Evolutionary conservation across 2,329 filamentous ascomycete species (phyloP).

Genomic region (Bipolaris sorokiniana): DNA sequence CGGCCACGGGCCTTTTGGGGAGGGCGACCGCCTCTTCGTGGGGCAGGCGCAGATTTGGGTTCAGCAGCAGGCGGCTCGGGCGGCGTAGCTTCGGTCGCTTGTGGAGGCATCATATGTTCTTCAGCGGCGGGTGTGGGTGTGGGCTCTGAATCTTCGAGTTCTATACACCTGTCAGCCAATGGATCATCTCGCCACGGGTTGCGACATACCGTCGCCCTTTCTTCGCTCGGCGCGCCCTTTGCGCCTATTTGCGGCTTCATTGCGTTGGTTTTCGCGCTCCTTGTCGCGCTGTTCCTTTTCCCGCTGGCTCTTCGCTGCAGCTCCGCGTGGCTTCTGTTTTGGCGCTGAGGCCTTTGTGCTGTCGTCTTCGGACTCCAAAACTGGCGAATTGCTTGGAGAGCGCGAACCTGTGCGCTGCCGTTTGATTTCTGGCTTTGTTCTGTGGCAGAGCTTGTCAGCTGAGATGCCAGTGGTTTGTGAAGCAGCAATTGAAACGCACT

Average conservation of each 20-base stretch:
- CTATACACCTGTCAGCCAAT: conserved; percentile 38
- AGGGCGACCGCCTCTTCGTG: conserved; percentile 45
- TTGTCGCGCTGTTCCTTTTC: conserved; percentile 66
- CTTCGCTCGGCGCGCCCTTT: conserved; percentile 83
- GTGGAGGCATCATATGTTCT: conserved; percentile 32
- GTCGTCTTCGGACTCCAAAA: conserved; percentile 77
- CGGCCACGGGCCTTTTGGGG: conserved; percentile 42
- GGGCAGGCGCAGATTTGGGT: conserved; percentile 36
- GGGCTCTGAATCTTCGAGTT: conserved; percentile 36
- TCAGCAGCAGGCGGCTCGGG: conserved; percentile 35
- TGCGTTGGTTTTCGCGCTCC: conserved; percentile 74
- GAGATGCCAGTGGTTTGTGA: conserved; percentile 2
- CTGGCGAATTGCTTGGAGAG: conserved; percentile 54
- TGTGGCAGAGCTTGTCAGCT: conserved; percentile 53
- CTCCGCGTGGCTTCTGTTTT: conserved; percentile 54
- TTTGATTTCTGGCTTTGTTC: conserved; percentile 74
- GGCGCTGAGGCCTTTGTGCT: conserved; percentile 52
- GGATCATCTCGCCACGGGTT: conserved; percentile 19
- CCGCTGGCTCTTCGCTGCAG: conserved; percentile 58
- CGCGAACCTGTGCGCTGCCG: conserved; percentile 74
- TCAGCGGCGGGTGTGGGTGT: conserved; percentile 34
- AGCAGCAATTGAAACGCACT: conserved; percentile 66
- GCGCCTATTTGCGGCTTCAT: conserved; percentile 77
- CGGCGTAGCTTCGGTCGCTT: conserved; percentile 32
- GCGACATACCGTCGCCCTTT: conserved; percentile 73